These are phyloP conservation scores for Fragilaria radians DNA, from an alignment of 108 stramenopile genomes.

Conservation along the genomic window DNA sequence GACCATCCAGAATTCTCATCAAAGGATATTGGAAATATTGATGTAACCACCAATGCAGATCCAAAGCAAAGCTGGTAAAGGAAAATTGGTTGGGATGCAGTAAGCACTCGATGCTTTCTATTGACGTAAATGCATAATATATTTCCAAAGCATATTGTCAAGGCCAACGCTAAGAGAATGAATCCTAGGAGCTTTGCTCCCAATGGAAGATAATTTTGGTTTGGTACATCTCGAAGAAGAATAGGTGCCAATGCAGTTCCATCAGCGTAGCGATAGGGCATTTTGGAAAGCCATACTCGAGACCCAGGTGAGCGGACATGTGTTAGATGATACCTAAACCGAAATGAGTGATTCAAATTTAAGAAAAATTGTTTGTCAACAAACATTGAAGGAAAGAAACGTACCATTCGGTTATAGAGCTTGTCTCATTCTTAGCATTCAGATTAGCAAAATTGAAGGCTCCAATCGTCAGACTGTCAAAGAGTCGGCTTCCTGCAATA, in stretches of 20 bases:
- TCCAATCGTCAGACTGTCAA: neutral
- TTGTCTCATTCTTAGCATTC: too few relatives aligned
- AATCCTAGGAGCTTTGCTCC: neutral
- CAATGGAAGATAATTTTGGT: neutral
- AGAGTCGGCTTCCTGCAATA: neutral
- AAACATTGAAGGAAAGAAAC: too few relatives aligned
- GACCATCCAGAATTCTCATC: conserved; percentile 15
- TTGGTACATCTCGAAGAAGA: neutral
- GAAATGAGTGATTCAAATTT: neutral
- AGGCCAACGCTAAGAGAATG: neutral
- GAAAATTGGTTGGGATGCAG: conserved; percentile 9
- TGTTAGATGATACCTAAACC: neutral
- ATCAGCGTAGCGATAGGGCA: conserved; percentile 1
- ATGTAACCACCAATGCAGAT: neutral
- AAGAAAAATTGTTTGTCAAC: too few relatives aligned
- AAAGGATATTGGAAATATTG: conserved; percentile 8
- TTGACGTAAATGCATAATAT: neutral
- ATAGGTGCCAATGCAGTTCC: neutral
- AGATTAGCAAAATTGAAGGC: too few relatives aligned
- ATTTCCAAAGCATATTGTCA: neutral
- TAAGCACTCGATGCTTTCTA: conserved; percentile 2
- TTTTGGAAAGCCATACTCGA: neutral
- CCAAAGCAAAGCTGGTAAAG: conserved; percentile 11
- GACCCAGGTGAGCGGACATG: neutral
- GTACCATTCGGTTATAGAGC: too few relatives aligned